phyloP scores from a whole-genome alignment of 768 basidiomycete species.

The Pleurotus ostreatus region DNA sequence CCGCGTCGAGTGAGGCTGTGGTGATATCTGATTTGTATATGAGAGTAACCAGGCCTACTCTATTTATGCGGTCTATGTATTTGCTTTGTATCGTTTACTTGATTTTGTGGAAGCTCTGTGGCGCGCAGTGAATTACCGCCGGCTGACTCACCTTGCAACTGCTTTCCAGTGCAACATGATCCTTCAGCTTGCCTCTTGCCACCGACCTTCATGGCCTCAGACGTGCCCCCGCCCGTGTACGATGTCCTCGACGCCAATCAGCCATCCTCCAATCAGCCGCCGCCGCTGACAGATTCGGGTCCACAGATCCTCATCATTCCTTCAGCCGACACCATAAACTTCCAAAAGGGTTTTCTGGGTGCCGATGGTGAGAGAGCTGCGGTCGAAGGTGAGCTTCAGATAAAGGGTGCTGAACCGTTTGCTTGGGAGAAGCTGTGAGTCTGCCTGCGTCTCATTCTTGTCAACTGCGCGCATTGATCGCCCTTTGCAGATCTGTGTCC shows the following conservation, averaged over 20 bases:
- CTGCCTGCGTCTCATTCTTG: constrained; percentile 9
- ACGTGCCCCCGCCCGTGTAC: constrained; percentile 58
- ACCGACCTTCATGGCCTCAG: constrained; percentile 27
- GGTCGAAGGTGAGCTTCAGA: constrained; percentile 83
- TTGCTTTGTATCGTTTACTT: constrained; percentile 16
- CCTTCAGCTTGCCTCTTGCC: constrained; percentile 11
- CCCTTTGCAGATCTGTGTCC: constrained; percentile 49
- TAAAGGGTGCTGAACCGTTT: constrained; percentile 62
- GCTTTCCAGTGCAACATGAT: not conserved
- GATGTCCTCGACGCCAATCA: constrained; percentile 27
- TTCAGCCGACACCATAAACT: constrained; percentile 62
- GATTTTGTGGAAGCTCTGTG: not conserved
- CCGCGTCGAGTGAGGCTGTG: constrained; percentile 48
- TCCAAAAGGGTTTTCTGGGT: constrained; percentile 84
- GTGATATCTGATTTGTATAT: not conserved
- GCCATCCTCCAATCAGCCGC: not conserved
- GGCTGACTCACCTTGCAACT: not conserved
- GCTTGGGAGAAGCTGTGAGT: constrained; percentile 73
- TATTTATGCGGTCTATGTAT: constrained; percentile 11
- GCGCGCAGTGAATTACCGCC: not conserved
- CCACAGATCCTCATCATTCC: constrained; percentile 78
- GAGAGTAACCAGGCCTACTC: not conserved
- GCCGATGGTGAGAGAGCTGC: constrained; percentile 80
- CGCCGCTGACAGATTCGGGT: constrained; percentile 17
- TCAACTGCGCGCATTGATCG: constrained; percentile 11